Evolutionary conservation across 2,329 filamentous ascomycete genomes (phyloP).

Genomic region (Colletotrichum salicis): DNA sequence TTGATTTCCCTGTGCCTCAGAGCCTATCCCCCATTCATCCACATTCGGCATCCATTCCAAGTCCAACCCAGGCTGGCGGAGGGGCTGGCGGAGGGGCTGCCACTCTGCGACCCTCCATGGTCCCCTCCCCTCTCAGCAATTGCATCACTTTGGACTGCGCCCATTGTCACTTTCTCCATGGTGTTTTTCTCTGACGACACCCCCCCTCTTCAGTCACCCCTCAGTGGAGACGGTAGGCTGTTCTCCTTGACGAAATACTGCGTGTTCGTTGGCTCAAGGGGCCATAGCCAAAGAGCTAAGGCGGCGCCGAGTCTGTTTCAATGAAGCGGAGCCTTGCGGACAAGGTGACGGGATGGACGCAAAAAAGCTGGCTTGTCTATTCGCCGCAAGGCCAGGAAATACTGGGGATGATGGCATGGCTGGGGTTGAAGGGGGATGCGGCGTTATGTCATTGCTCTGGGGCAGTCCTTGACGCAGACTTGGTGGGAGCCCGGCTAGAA

Average conservation of each 20-base stretch:
- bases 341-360: constrained; percentile 23
- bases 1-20: constrained; percentile 5
- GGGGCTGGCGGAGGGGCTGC: constrained; percentile 7
- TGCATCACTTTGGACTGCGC: neutral
- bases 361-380: constrained; percentile 9
- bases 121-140: neutral
- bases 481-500: neutral
- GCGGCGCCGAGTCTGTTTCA: constrained; percentile 30
- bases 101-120: neutral
- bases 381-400: constrained; percentile 19
- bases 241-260: constrained; percentile 23
- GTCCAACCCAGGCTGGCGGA: constrained; percentile 18
- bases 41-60: constrained; percentile 24
- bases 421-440: constrained; percentile 14
- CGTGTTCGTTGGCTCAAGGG: constrained; percentile 25
- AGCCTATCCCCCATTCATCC: constrained; percentile 29
- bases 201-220: neutral
- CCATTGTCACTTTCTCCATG: neutral
- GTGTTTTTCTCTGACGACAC: constrained; percentile 5
- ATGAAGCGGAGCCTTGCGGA: constrained; percentile 29
- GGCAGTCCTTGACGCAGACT: constrained; percentile 21
- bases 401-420: constrained; percentile 34
- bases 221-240: constrained; percentile 4
- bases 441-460: constrained; percentile 34
- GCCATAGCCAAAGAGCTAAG: constrained; percentile 25